Conservation (phyloP, 2,329 filamentous ascomycete genomes). For the Colletotrichum euphorbiae region DNA sequence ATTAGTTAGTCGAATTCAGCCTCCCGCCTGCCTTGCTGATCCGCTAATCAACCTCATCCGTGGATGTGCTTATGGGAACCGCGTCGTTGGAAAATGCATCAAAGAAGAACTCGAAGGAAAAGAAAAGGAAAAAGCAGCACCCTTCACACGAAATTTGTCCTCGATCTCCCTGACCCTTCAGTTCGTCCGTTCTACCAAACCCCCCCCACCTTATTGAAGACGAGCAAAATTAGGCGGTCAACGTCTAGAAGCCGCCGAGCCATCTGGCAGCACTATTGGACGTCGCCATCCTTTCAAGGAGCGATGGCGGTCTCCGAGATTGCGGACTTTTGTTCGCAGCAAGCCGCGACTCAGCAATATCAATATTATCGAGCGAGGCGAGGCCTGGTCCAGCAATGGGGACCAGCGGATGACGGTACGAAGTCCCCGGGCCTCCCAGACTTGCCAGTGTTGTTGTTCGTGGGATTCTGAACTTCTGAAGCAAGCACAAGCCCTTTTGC, state of each 20-base stretch:
- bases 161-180: too few relatives aligned
- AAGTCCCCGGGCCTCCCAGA: not conserved
- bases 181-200: too few relatives aligned
- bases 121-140: too few relatives aligned
- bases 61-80: not conserved
- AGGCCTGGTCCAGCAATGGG: not conserved
- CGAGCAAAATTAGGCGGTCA: too few relatives aligned
- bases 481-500: slow-evolving; percentile 7
- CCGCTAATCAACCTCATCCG: not conserved
- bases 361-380: not conserved
- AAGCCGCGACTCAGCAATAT: not conserved
- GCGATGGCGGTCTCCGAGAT: not conserved
- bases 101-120: not conserved
- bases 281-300: not conserved
- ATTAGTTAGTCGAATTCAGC: slow-evolving; percentile 3
- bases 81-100: not conserved
- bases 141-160: too few relatives aligned
- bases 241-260: too few relatives aligned
- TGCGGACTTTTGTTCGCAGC: too few relatives aligned
- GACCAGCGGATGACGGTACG: slow-evolving; percentile 2
- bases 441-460: not conserved
- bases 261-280: too few relatives aligned
- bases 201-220: too few relatives aligned
- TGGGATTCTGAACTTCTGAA: slow-evolving; percentile 22
- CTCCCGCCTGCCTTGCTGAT: slow-evolving; percentile 2